These are phyloP conservation scores for Powellomyces hirtus DNA, from an alignment of 192 early-diverging fungal genomes.

Conservation along the genomic window DNA sequence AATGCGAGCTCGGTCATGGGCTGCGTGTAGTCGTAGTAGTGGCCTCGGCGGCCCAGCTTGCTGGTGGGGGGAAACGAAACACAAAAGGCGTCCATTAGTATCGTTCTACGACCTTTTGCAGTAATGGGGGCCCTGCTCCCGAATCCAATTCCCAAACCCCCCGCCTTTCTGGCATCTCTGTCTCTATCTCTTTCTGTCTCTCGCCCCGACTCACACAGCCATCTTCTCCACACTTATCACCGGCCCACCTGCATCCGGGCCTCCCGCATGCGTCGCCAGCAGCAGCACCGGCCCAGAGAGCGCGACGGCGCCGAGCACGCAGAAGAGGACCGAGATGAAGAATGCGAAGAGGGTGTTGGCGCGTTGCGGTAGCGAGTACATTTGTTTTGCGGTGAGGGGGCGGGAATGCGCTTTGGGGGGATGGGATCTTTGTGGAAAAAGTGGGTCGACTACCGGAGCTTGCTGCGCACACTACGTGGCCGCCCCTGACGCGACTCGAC, in stretches of 20 bases:
- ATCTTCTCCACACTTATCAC: neutral
- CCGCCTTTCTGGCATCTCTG: too few relatives aligned
- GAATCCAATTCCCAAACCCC: too few relatives aligned
- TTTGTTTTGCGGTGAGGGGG: too few relatives aligned
- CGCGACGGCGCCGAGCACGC: slow-evolving; percentile 54
- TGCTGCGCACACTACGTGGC: too few relatives aligned
- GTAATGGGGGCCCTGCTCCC: too few relatives aligned
- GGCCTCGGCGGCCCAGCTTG: slow-evolving; percentile 30
- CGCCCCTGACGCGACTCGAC: too few relatives aligned
- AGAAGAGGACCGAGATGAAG: slow-evolving; percentile 59
- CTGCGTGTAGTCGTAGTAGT: slow-evolving; percentile 39
- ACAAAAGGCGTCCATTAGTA: too few relatives aligned
- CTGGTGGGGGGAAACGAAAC: neutral
- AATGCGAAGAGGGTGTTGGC: slow-evolving; percentile 60
- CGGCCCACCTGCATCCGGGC: neutral
- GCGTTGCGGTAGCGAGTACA: slow-evolving; percentile 30
- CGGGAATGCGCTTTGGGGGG: too few relatives aligned
- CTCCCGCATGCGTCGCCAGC: neutral
- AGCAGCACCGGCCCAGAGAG: slow-evolving; percentile 43
- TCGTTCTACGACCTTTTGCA: too few relatives aligned
- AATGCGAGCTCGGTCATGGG: slow-evolving; percentile 61
- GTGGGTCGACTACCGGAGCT: too few relatives aligned
- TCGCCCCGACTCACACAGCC: neutral
- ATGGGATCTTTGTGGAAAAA: too few relatives aligned
- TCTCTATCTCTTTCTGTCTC: too few relatives aligned